Conservation (phyloP, 352 stramenopile species). For the Lagenidium sp. region DNA sequence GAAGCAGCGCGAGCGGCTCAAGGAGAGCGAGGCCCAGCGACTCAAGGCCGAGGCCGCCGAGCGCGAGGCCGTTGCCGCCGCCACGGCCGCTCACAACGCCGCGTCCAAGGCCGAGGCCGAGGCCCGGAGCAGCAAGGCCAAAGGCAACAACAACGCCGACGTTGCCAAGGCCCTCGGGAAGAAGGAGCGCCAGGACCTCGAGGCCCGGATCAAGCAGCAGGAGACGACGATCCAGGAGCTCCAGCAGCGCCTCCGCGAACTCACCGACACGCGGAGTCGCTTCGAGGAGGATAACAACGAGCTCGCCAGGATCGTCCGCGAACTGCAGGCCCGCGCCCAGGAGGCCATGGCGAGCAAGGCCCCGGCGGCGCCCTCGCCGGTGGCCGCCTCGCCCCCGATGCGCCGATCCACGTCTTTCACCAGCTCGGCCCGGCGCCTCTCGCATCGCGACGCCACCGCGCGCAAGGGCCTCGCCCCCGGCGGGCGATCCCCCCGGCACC, state of each 20-base stretch:
- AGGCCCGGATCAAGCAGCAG: constrained; percentile 22
- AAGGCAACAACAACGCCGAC: constrained; percentile 11
- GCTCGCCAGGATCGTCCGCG: constrained; percentile 30
- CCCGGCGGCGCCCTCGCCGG: neutral
- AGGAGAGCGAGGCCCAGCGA: constrained; percentile 34
- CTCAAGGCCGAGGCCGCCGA: constrained; percentile 21
- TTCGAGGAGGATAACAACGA: constrained; percentile 52
- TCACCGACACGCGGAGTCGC: constrained; percentile 15
- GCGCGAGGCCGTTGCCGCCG: constrained; percentile 15
- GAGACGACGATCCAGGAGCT: constrained; percentile 22
- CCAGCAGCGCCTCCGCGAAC: constrained; percentile 13
- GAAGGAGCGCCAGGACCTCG: constrained; percentile 34
- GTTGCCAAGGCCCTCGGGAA: neutral
- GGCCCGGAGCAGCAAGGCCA: constrained; percentile 10
- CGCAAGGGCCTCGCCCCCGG: neutral
- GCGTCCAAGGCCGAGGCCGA: constrained; percentile 14
- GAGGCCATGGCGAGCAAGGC: constrained; percentile 15
- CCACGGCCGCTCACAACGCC: no score
- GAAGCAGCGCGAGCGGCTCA: constrained; percentile 28
- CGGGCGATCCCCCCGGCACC: neutral
- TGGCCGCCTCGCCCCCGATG: neutral
- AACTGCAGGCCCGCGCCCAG: constrained; percentile 32
- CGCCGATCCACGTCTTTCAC: constrained; percentile 23
- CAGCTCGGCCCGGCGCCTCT: constrained; percentile 16
- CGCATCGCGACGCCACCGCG: no score